Conservation (phyloP, 2,329 filamentous ascomycete genomes). For the Pestalotiopsis sp. region DNA sequence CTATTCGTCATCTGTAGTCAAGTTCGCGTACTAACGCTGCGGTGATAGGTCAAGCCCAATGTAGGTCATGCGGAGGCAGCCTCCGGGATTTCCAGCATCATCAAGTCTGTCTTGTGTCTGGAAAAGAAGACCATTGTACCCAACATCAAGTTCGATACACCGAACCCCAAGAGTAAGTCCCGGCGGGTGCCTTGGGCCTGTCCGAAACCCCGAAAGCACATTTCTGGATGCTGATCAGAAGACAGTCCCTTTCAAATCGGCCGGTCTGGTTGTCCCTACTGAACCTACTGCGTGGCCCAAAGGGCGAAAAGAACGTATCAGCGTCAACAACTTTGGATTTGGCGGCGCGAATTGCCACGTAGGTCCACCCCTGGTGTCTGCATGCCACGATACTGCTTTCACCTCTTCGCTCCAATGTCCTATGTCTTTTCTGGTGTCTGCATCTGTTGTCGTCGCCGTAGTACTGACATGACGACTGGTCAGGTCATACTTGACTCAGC, state of each 20-base stretch:
- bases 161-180: conserved; percentile 27
- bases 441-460: neutral
- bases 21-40: neutral
- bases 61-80: conserved; percentile 41
- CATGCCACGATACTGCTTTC: neutral
- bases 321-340: conserved; percentile 32
- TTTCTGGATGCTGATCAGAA: conserved; percentile 18
- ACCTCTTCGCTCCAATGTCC: neutral
- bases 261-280: neutral
- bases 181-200: conserved; percentile 43
- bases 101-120: conserved; percentile 25
- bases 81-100: conserved; percentile 27
- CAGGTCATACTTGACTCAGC: conserved; percentile 4
- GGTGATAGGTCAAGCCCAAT: conserved; percentile 30
- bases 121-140: conserved; percentile 28
- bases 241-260: neutral
- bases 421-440: neutral
- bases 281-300: conserved; percentile 21
- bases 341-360: conserved; percentile 30
- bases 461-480: neutral
- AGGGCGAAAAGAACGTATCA: conserved; percentile 21
- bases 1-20: neutral
- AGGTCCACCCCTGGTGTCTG: conserved; percentile 23
- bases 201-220: conserved; percentile 15
- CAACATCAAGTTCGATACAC: conserved; percentile 32